Percentiles rank a stretch among this genome's conserved stretches.
phyloP scores from a whole-genome alignment of 371 early-diverging fungal species.

The Cokeromyces recurvatus region DNA sequence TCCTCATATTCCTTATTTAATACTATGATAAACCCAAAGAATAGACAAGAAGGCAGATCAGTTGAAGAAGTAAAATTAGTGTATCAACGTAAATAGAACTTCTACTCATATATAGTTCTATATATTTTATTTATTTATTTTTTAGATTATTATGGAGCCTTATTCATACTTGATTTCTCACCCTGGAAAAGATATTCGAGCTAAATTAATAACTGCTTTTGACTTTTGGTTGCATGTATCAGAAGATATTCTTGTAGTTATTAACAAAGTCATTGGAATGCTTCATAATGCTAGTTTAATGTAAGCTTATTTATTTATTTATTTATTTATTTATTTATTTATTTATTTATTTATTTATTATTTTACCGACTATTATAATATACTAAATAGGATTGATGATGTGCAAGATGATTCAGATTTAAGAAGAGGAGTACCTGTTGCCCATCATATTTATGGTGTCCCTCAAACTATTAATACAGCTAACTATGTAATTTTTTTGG shows the following conservation, averaged over 20 bases:
- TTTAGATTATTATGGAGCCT: conserved; percentile 71
- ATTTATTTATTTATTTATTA: background rate
- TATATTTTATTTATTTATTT: too few species aligned
- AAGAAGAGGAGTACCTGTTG: conserved; percentile 90
- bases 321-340: background rate
- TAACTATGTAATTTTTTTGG: conserved; percentile 93
- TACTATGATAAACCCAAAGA: too few species aligned
- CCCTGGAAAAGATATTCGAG: conserved; percentile 90
- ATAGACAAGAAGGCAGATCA: too few species aligned
- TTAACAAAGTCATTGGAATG: conserved; percentile 86
- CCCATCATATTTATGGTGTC: conserved; percentile 92
- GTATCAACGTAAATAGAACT: too few species aligned
- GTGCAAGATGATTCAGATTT: conserved; percentile 90
- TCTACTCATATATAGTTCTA: too few species aligned
- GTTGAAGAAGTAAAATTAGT: too few species aligned
- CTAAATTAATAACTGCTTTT: conserved; percentile 86
- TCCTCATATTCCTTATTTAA: too few species aligned
- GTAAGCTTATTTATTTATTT: conserved; percentile 57
- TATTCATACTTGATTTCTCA: conserved; percentile 73
- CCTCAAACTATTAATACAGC: conserved; percentile 93
- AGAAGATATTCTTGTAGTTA: conserved; percentile 54
- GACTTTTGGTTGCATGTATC: conserved; percentile 84
- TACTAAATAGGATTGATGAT: conserved; percentile 46
- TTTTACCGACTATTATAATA: too few species aligned
- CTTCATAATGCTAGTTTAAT: conserved; percentile 91